Evolutionary conservation across 352 stramenopile genomes (phyloP), one percentile per base, ranked within the genome.

Genomic region (Pythium pyrilobum): DNA sequence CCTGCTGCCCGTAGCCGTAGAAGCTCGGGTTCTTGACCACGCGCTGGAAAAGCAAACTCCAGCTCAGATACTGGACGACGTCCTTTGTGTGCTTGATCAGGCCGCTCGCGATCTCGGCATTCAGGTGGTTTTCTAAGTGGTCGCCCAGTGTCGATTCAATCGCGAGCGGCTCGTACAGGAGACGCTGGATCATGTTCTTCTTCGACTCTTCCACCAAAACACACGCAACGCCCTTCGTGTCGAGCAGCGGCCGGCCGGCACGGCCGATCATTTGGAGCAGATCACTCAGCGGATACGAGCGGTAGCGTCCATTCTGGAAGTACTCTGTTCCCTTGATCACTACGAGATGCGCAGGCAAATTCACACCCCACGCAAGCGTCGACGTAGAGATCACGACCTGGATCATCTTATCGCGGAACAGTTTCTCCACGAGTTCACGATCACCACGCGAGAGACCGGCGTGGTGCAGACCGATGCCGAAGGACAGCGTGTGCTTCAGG

Each of bases 251-350:
- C 4, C 97, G 84, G 9, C 97, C 97, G 4, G 97, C 97, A 46
- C 97, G 78, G 12, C 97, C 97, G 77, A 99, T 99, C 97, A 99
- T 99, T 68, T 99, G 97, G n/a, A 99, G 65, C 29, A 99, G 74
- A 68, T 99, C 96, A 12, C 96, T 99, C 48, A 99, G 81, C 27
- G 96, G 92, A 62, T 99, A 99, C 60, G 99, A 97, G 20, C 98
- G 89, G 71, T 99, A 99, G 18, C 96, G 76, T 8, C 85, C 89
- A 34, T 85, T 83, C 15, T 84, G 66, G 74, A 98, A 99, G 59
- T 92, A 99, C 61, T 99, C 95, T 1, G 96, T 99, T 36, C 97
- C 96, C 72, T 99, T 99, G 34, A 99, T 81, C 13, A 99, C 75
- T 3, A 99, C 97, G 11, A 99, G 71, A 62, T 99, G 96, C 0